phyloP scores from a whole-genome alignment of 106 monocot species.

The Amphibolis antarctica region DNA sequence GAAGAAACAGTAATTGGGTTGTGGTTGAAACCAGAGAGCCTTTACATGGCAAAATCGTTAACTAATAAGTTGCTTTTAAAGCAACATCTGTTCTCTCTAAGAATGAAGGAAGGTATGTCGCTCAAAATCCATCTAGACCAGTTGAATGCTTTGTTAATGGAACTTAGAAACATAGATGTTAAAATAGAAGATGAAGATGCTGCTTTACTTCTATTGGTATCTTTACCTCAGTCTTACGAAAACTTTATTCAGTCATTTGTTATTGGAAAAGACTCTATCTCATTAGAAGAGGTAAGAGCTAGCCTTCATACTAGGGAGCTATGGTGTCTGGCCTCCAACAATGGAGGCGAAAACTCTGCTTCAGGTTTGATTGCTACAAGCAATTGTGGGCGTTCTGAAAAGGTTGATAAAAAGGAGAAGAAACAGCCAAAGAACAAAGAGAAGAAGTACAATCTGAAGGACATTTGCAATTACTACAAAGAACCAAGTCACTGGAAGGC shows the following conservation, averaged over 20 bases:
- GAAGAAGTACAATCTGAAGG: too few relatives aligned
- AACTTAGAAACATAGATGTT: neutral
- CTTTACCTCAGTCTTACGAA: neutral
- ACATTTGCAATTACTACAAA: too few relatives aligned
- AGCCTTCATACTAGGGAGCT: too few relatives aligned
- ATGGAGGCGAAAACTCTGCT: too few relatives aligned
- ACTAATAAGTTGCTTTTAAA: neutral
- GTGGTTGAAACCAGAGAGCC: conserved; percentile 2
- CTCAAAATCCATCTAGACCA: neutral
- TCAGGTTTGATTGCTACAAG: too few relatives aligned
- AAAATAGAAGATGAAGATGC: conserved; percentile 1
- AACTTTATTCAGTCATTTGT: neutral
- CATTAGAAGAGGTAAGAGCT: too few relatives aligned
- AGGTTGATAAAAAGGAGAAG: too few relatives aligned
- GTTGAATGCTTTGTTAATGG: neutral
- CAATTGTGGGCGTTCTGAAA: too few relatives aligned
- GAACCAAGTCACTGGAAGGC: too few relatives aligned
- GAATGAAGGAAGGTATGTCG: neutral
- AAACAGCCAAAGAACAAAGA: too few relatives aligned
- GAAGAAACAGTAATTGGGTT: neutral
- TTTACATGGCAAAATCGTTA: conserved; percentile 1
- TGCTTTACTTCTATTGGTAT: neutral
- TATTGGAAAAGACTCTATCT: neutral
- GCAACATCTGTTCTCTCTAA: neutral
- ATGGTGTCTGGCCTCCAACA: too few relatives aligned